Base-by-base conservation (phyloP, 2,329 filamentous ascomycete genomes). In the Hirsutella thompsonii region DNA sequence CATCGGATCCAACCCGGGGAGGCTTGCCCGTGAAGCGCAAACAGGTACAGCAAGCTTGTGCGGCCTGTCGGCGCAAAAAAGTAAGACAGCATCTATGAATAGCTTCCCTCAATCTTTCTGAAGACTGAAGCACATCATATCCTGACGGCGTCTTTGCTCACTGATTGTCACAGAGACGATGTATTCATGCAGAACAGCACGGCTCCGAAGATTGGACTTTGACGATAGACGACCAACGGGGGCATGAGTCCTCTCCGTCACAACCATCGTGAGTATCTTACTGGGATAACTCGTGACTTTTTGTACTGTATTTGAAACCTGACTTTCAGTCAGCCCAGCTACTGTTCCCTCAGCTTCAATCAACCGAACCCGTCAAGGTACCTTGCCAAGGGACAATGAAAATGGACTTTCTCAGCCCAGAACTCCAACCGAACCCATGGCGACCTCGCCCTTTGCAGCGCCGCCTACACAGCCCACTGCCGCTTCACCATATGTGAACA, bases 11-110 rank as follows among this genome's bases (percentile, higher is more conserved):
- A 5, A 61, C 61, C 20, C 54, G 61, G 14, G 61, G 61, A 37
- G 73, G 72, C 16, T 56, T 76, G 43, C 73, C 73, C 4, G 60
- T 74, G 41, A 79, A 79, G 58, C 61, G 74, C 39, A 74, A 74
- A 47, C 75, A 79, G 51, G 72, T 76, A 19, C 66, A 68, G 43
- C 72, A 76, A 23, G 75, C 75, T 4, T 79, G 75, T 46, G 60
- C 64, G 0, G 56, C 61, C 2, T 79, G 75, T 47, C 68, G 74
- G 4, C 68, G 66, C 38, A 69, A 69, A 45, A 77, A 77, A 63
- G 70, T 71, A 20, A 10, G 16, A n/a, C n/a, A n/a, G n/a, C n/a
- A n/a, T n/a, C n/a, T n/a, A n/a, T n/a, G n/a, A n/a, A n/a, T n/a
- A n/a, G n/a, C n/a, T n/a, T n/a, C n/a, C n/a, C n/a, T n/a, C n/a